Conservation (phyloP, 1,284 basidiomycete species). For the Flammula alnicola region DNA sequence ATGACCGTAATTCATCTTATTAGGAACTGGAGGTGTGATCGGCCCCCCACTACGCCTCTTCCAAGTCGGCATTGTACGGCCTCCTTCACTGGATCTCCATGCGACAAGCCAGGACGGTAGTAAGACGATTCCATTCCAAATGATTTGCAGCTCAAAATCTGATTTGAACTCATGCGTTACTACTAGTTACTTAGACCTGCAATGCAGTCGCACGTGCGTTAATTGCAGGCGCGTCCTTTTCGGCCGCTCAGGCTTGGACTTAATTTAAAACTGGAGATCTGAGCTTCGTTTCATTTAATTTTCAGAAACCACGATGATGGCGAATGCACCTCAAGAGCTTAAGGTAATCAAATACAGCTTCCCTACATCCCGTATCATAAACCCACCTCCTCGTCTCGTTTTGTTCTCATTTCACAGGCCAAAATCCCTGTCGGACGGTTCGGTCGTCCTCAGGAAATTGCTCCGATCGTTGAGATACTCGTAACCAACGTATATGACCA, state of each 20-base stretch:
- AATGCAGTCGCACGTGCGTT: constrained; percentile 59
- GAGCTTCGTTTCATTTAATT: background rate
- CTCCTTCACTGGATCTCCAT: constrained; percentile 59
- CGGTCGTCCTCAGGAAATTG: constrained; percentile 54
- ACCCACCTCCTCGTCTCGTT: too few relatives aligned
- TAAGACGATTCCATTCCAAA: too few relatives aligned
- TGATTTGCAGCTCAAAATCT: too few relatives aligned
- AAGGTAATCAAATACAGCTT: too few relatives aligned
- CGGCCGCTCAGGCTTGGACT: too few relatives aligned
- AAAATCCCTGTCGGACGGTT: constrained; percentile 56
- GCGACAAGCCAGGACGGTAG: constrained; percentile 57
- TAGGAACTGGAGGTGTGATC: constrained; percentile 55
- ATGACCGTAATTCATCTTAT: too few relatives aligned
- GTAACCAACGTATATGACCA: constrained; percentile 59
- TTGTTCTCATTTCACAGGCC: constrained; percentile 35
- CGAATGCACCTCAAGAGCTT: constrained; percentile 42
- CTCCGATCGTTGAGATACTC: constrained; percentile 53
- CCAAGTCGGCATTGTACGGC: constrained; percentile 59
- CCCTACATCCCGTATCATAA: too few relatives aligned
- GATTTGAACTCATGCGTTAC: too few relatives aligned
- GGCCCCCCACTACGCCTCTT: constrained; percentile 62
- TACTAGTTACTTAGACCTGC: constrained; percentile 43
- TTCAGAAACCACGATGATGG: constrained; percentile 53
- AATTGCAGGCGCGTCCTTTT: constrained; percentile 42
- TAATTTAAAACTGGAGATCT: background rate